Evolutionary conservation across 148 eudicot genomes (phyloP).

Genomic region (Camellia lanceoleosa): DNA sequence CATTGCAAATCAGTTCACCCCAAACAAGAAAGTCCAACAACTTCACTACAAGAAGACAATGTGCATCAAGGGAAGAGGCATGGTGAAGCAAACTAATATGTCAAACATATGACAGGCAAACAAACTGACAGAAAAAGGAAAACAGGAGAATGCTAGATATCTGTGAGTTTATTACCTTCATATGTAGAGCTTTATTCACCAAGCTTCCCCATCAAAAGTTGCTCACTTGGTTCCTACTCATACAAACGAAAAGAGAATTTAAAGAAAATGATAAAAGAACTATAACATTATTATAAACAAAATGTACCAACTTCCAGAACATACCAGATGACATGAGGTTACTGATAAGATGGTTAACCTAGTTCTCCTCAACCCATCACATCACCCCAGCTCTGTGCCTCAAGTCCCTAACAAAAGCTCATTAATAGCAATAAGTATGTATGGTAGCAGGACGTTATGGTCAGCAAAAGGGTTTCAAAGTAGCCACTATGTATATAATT

Average conservation of each 20-base stretch:
- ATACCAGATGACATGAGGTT: background rate
- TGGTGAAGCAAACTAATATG: background rate
- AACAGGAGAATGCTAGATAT: background rate
- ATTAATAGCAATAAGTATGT: background rate
- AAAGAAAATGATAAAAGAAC: background rate
- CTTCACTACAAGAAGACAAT: background rate
- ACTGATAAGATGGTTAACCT: background rate
- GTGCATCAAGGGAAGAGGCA: background rate
- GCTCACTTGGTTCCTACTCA: background rate
- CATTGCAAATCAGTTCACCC: slow-evolving; percentile 1
- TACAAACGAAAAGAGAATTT: background rate
- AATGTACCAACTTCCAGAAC: background rate
- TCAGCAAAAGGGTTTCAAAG: background rate
- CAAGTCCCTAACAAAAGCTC: background rate
- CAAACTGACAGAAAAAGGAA: background rate
- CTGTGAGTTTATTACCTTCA: slow-evolving; percentile 2
- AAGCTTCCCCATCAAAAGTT: background rate
- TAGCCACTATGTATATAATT: background rate
- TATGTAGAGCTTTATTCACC: background rate
- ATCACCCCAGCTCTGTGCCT: background rate
- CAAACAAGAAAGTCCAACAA: background rate
- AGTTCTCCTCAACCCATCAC: background rate
- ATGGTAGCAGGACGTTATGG: background rate
- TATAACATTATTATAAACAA: background rate
- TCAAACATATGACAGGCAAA: background rate